Conservation (phyloP, 1,139 yeast species). For the Geotrichum reessii region DNA sequence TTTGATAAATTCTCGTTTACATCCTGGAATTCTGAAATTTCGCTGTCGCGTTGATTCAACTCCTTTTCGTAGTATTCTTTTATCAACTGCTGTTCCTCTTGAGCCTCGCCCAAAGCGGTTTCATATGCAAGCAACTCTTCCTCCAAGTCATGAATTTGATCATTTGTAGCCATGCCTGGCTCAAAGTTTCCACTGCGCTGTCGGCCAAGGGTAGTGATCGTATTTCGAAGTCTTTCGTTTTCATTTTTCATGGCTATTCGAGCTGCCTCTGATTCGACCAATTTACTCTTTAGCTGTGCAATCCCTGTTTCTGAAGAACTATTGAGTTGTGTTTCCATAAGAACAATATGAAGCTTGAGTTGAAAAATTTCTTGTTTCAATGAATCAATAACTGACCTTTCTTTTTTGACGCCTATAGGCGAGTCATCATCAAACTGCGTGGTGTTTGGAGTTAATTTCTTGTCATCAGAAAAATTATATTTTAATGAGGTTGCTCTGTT, state of each 20-base stretch:
- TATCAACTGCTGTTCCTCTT: not conserved
- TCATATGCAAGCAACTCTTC: constrained; percentile 6
- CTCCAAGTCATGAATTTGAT: not conserved
- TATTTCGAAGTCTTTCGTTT: constrained; percentile 22
- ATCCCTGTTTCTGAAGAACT: constrained; percentile 21
- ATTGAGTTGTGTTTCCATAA: constrained; percentile 19
- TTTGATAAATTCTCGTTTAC: constrained; percentile 4
- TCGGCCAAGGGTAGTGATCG: constrained; percentile 12
- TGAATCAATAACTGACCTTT: constrained; percentile 17
- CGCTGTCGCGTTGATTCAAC: constrained; percentile 9
- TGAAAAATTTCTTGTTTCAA: constrained; percentile 21
- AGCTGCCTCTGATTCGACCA: constrained; percentile 21
- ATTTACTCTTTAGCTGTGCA: constrained; percentile 20
- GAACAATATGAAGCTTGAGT: constrained; percentile 21
- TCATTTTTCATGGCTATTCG: constrained; percentile 20
- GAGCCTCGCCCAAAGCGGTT: constrained; percentile 2
- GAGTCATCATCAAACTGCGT: constrained; percentile 1
- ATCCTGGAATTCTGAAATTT: constrained; percentile 3
- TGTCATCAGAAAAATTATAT: not conserved
- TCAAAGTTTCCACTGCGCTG: constrained; percentile 8
- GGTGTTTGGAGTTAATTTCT: not conserved
- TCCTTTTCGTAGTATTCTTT: constrained; percentile 9
- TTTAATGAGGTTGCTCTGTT: not conserved
- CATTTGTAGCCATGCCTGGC: constrained; percentile 1
- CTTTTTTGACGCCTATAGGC: constrained; percentile 19